A percentile compares a stretch with the other conserved stretches of the same genome.
Conservation (phyloP, 805 yeast genomes). For the Candida andamanensis region DNA sequence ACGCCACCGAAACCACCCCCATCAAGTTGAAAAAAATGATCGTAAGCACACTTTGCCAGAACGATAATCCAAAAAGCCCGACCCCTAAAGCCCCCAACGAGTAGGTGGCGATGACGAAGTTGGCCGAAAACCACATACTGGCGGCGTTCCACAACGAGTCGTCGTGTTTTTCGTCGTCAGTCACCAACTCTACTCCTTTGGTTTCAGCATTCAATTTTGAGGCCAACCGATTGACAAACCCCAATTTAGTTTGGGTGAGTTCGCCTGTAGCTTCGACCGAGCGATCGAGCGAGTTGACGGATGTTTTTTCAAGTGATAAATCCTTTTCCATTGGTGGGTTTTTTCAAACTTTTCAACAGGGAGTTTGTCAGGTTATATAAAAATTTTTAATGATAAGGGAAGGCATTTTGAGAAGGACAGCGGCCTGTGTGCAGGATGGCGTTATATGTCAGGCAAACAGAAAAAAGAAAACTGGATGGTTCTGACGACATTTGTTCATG, state of each 20-base stretch:
- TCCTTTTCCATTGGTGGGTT: too few relatives aligned
- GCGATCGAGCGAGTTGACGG: constrained; percentile 4
- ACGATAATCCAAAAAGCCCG: constrained; percentile 59
- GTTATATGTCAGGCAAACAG: too few relatives aligned
- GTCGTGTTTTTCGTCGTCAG: constrained; percentile 73
- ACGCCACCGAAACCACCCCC: constrained; percentile 79
- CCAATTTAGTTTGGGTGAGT: constrained; percentile 19
- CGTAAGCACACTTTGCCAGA: constrained; percentile 63
- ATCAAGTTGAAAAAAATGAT: constrained; percentile 70
- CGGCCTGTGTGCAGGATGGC: too few relatives aligned
- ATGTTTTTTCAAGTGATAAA: constrained; percentile 4
- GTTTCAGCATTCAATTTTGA: constrained; percentile 37
- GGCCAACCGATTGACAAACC: constrained; percentile 28
- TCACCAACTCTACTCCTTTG: constrained; percentile 76
- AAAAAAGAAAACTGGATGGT: too few relatives aligned
- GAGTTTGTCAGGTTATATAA: too few relatives aligned
- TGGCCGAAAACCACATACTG: constrained; percentile 89
- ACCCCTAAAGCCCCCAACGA: constrained; percentile 65
- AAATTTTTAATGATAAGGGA: too few relatives aligned
- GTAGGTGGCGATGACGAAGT: constrained; percentile 79
- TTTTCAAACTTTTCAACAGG: too few relatives aligned
- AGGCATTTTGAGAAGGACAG: too few relatives aligned
- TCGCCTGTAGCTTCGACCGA: constrained; percentile 19
- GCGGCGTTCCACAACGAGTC: constrained; percentile 65
- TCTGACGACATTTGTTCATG: too few relatives aligned